Base-by-base conservation (phyloP, 2,329 filamentous ascomycete species). In the Stemphylium beticola region DNA sequence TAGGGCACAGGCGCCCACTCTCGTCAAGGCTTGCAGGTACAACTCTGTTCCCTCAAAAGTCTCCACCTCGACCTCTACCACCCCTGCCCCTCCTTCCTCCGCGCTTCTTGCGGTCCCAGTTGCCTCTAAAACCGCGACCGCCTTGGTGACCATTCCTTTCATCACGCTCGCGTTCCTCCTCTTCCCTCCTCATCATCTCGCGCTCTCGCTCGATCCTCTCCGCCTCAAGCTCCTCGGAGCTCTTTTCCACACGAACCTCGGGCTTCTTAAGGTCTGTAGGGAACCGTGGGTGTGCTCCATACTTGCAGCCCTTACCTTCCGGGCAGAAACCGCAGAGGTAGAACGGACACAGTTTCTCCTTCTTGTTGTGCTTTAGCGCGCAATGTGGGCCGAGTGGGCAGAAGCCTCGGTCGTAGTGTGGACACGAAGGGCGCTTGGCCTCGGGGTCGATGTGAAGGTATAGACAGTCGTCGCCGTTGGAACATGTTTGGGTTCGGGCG, bases 261-360 rank as follows among this genome's bases (percentile, higher is more conserved):
- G 84, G 85, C 64, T 81, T 82, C 56, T 80, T 82, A 49, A 88
- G 78, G 60, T 93, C 87, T 68, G 85, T 85, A 20, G 87, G 85
- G 87, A 91, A 98, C 55, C 87, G 84, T 3, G 93, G 87, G 75
- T 99, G 95, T 5, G 91, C 89, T 17, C 91, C 91, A 60, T 89
- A 85, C 70, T 86, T 87, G 77, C 95, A 99, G 7, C 80, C 80
- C 57, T 81, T 83, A 0, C 88, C 93, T 50, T 96, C 90, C 0
- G 95, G 95, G 73, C 95, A 99, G 79, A 99, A 99, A 1, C 95
- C 95, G 7, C 92, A 92, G 14, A 98, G 80, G 72, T 96, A 99
- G 74, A 89, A 96, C 1, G 82, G 82, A 73, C 95, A 99, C 6
- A 96, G 75, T 61, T 84, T 87, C 31, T 72, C 68, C 60, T 90